phyloP scores from a whole-genome alignment of 257 asterid species.

The Solanum ahanhuiri region DNA sequence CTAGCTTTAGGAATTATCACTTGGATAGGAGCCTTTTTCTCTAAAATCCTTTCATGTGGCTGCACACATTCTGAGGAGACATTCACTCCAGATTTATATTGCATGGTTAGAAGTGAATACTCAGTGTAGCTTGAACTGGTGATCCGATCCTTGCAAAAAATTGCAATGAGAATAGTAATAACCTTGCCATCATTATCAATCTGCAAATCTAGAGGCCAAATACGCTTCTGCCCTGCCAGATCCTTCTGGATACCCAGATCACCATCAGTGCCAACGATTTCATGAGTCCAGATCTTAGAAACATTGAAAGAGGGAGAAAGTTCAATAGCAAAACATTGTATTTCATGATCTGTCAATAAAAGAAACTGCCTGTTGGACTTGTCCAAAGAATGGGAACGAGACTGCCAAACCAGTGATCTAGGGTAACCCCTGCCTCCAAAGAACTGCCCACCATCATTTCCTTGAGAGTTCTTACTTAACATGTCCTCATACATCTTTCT shows the following conservation, averaged over 20 bases:
- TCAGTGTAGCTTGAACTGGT: constrained; percentile 95
- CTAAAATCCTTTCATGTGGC: constrained; percentile 62
- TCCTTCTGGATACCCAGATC: constrained; percentile 85
- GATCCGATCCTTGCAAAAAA: constrained; percentile 76
- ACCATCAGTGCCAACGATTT: constrained; percentile 69
- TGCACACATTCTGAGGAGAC: constrained; percentile 19
- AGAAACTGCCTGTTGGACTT: constrained; percentile 54
- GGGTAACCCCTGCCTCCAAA: constrained; percentile 68
- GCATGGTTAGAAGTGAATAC: constrained; percentile 90
- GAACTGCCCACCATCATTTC: constrained; percentile 29
- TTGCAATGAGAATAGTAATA: constrained; percentile 78
- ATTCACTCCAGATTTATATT: constrained; percentile 70
- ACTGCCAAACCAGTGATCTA: constrained; percentile 80
- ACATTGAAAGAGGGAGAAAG: constrained; percentile 36
- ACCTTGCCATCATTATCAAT: constrained; percentile 68
- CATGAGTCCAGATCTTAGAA: constrained; percentile 77
- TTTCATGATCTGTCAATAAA: constrained; percentile 65
- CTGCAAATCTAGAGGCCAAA: constrained; percentile 89
- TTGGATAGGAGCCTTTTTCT: constrained; percentile 74
- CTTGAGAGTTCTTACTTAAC: constrained; percentile 21
- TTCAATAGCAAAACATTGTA: constrained; percentile 50
- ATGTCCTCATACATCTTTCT: constrained; percentile 26
- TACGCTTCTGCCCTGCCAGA: constrained; percentile 83
- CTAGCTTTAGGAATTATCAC: constrained; percentile 95
- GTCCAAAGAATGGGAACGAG: constrained; percentile 26